Conservation (phyloP, 1,284 basidiomycete genomes). For the Coniophora puteana region DNA sequence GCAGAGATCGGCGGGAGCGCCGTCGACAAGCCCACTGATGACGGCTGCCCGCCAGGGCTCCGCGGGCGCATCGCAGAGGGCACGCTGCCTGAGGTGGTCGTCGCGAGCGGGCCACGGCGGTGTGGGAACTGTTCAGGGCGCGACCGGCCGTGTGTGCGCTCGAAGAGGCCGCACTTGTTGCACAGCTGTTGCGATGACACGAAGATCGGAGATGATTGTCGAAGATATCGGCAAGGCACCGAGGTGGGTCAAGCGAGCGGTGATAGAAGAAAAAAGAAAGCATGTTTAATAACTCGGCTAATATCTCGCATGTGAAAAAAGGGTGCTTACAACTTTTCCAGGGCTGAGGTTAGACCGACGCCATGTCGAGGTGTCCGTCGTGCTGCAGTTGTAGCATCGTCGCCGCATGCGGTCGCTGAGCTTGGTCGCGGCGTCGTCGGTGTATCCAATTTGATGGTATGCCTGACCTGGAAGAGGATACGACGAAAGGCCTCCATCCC, state of each 20-base stretch:
- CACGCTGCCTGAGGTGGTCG: no score
- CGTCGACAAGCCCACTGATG: no score
- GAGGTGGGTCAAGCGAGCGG: constrained; percentile 6
- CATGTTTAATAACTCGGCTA: neutral
- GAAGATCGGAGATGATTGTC: no score
- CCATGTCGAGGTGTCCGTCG: constrained; percentile 83
- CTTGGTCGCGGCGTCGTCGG: constrained; percentile 74
- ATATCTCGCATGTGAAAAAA: neutral
- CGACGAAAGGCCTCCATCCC: constrained; percentile 21
- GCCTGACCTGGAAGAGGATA: constrained; percentile 35
- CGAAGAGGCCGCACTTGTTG: constrained; percentile 83
- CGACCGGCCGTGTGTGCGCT: constrained; percentile 76
- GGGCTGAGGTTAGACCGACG: constrained; percentile 70
- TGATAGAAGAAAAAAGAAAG: constrained; percentile 6
- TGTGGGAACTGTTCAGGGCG: constrained; percentile 79
- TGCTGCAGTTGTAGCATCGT: constrained; percentile 77
- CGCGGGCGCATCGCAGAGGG: constrained; percentile 28
- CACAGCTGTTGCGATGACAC: no score
- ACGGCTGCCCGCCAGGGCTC: constrained; percentile 36
- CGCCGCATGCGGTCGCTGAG: constrained; percentile 70
- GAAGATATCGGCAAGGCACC: no score
- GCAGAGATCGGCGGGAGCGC: constrained; percentile 33
- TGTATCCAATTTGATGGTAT: constrained; percentile 49
- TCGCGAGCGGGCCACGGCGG: constrained; percentile 65
- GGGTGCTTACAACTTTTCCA: constrained; percentile 69